Evolutionary conservation across 106 monocot species (phyloP).

Genomic region (Platanthera zijinensis): DNA sequence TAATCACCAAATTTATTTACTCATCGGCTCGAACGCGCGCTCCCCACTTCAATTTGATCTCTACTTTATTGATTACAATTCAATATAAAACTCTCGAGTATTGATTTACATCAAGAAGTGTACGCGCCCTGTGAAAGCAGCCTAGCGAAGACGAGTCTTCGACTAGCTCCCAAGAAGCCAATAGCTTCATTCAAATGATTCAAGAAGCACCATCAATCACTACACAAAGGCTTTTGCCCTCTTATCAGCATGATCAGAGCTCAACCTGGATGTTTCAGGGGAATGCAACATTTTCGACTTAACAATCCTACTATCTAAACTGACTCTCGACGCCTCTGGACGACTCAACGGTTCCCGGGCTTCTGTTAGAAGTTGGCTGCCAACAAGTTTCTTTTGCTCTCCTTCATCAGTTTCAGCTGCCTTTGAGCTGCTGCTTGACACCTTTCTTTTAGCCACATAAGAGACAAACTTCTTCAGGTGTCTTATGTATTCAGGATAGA

Average conservation of each 20-base stretch:
- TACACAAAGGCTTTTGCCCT: slow-evolving; percentile 23
- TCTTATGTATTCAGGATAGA: slow-evolving; percentile 54
- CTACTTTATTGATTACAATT: no score
- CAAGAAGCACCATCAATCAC: background rate
- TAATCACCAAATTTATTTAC: no score
- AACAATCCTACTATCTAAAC: slow-evolving; percentile 39
- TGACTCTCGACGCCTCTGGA: slow-evolving; percentile 35
- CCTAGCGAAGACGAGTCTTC: background rate
- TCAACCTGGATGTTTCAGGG: slow-evolving; percentile 48
- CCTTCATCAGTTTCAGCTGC: background rate
- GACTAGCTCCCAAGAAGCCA: background rate
- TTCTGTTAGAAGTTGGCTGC: slow-evolving; percentile 5
- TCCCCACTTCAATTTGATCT: no score
- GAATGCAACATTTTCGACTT: slow-evolving; percentile 26
- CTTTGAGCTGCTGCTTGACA: slow-evolving; percentile 16
- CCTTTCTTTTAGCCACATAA: slow-evolving; percentile 26
- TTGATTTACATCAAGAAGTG: slow-evolving; percentile 33
- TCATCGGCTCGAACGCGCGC: no score
- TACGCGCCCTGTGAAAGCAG: slow-evolving; percentile 2
- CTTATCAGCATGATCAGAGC: slow-evolving; percentile 41
- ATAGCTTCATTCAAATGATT: background rate
- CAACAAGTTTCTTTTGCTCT: slow-evolving; percentile 10
- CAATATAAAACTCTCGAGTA: no score
- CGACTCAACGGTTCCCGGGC: slow-evolving; percentile 2
- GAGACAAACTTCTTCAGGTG: slow-evolving; percentile 63